phyloP scores from a whole-genome alignment of 768 basidiomycete genomes.

The Agaricus subrufescens region DNA sequence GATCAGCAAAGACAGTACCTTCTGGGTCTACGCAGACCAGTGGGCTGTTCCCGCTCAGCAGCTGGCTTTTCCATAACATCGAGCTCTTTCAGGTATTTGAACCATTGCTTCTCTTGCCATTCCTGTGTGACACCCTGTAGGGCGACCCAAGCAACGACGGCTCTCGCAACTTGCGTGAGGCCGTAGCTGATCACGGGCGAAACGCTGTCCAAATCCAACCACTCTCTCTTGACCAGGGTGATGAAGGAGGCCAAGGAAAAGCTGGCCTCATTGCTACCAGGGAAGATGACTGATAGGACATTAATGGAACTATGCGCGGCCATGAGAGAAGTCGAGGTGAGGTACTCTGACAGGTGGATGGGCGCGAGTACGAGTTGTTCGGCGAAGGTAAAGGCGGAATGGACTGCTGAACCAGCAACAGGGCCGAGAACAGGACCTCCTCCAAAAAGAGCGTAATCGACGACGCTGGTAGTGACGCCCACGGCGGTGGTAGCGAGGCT shows the following conservation, averaged over 20 bases:
- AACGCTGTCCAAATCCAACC: constrained; percentile 51
- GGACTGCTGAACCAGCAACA: constrained; percentile 52
- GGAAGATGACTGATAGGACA: constrained; percentile 65
- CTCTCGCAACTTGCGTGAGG: constrained; percentile 60
- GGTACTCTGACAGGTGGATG: constrained; percentile 68
- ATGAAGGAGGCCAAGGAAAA: constrained; percentile 82
- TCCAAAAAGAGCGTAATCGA: constrained; percentile 68
- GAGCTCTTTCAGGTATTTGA: constrained; percentile 61
- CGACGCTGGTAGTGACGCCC: constrained; percentile 50
- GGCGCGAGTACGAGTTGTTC: constrained; percentile 74
- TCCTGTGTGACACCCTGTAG: constrained; percentile 79
- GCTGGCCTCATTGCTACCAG: constrained; percentile 72
- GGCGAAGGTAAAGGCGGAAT: constrained; percentile 56
- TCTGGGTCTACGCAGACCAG: constrained; percentile 21
- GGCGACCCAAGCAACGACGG: constrained; percentile 75
- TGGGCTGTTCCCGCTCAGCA: constrained; percentile 15
- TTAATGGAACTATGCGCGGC: constrained; percentile 77
- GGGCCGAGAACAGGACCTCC: constrained; percentile 54
- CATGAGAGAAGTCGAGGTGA: constrained; percentile 69
- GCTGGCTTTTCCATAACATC: constrained; percentile 45
- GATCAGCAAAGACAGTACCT: constrained; percentile 21
- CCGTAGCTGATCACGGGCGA: constrained; percentile 60
- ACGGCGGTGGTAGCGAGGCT: constrained; percentile 54
- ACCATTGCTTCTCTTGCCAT: constrained; percentile 73
- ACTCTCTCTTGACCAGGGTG: constrained; percentile 73